Evolutionary conservation across 2,329 filamentous ascomycete genomes (phyloP), one percentile per base, ranked within the genome.

Genomic region (Emergomyces africanus): DNA sequence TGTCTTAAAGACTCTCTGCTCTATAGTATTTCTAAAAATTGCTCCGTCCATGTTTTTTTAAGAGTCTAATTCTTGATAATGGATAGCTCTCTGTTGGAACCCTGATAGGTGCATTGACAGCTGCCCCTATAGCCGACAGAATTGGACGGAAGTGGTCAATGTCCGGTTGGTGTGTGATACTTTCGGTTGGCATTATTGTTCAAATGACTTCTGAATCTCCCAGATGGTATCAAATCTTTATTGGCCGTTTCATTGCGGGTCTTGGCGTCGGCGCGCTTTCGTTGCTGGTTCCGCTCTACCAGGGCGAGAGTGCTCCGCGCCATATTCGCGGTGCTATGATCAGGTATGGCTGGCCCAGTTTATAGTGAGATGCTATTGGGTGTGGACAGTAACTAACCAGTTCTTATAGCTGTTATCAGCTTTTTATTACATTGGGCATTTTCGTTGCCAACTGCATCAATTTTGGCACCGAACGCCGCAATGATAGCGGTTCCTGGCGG

Each of bases 371-470:
- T 14, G 23, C 25, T 14, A 15, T 15, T 10, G 5, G 9, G 37
- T 51, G 28, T 56, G 35, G 20, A 54, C 18, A 44, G n/a, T 18
- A 20, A 9, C 37, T 46, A 53, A 49, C 14, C 35, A 41, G 12
- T 54, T 51, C n/a, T 30, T 53, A 33, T 33, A 76, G 74, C 60
- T 71, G 73, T 58, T 79, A 78, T 68, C 77, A 79, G 65, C 69
- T 79, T 57, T 78, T 78, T 64, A 76, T 78, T 59, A 76, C 77
- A n/a, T 70, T 78, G 35, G 76, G 77, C 60, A 78, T 79, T 63
- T 74, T 78, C 61, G 72, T 77, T 62, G 76, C 77, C 58, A 74
- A 77, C 64, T 70, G 75, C 58, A 72, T 79, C 70, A 78, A 78
- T 69, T 78, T 69, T 60, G 77, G 77, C 33, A 78, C 76, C 2